These are phyloP conservation scores for Kregervanrija fluxuum DNA, from an alignment of 805 yeast species.

Conservation along the genomic window DNA sequence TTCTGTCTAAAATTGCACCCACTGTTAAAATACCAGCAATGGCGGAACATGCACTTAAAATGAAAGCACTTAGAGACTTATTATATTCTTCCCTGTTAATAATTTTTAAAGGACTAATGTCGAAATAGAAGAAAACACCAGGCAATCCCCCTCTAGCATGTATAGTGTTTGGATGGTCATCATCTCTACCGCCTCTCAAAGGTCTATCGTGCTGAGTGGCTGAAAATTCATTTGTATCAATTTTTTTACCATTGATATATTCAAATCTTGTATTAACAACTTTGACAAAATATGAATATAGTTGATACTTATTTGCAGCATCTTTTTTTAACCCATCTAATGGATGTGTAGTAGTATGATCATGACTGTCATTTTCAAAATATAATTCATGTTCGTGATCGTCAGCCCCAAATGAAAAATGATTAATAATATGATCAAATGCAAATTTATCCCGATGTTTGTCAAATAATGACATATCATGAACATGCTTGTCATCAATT, in stretches of 20 bases:
- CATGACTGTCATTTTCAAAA: slow-evolving; percentile 16
- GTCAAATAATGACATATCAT: slow-evolving; percentile 72
- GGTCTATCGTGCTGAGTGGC: slow-evolving; percentile 87
- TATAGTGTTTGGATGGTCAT: slow-evolving; percentile 80
- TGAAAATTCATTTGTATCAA: slow-evolving; percentile 86
- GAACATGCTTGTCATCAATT: slow-evolving; percentile 58
- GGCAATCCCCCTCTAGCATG: slow-evolving; percentile 87
- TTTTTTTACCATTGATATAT: slow-evolving; percentile 41
- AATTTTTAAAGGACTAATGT: slow-evolving; percentile 87
- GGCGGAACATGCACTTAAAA: slow-evolving; percentile 77
- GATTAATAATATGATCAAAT: slow-evolving; percentile 72
- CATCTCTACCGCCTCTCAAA: slow-evolving; percentile 77
- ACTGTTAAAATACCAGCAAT: slow-evolving; percentile 92
- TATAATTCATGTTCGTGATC: slow-evolving; percentile 17
- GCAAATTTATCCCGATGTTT: slow-evolving; percentile 51
- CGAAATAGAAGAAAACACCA: slow-evolving; percentile 81
- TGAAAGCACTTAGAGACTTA: slow-evolving; percentile 76
- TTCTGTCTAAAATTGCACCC: slow-evolving; percentile 81
- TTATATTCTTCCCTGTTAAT: slow-evolving; percentile 71
- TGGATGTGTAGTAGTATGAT: slow-evolving; percentile 50
- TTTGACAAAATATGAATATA: slow-evolving; percentile 73
- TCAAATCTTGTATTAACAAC: slow-evolving; percentile 88
- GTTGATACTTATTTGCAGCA: slow-evolving; percentile 46
- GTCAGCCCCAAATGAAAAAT: slow-evolving; percentile 75
- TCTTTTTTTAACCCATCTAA: slow-evolving; percentile 45